These are phyloP conservation scores for Monosporascus sp. DNA, from an alignment of 2,329 filamentous ascomycete genomes.

Conservation along the genomic window DNA sequence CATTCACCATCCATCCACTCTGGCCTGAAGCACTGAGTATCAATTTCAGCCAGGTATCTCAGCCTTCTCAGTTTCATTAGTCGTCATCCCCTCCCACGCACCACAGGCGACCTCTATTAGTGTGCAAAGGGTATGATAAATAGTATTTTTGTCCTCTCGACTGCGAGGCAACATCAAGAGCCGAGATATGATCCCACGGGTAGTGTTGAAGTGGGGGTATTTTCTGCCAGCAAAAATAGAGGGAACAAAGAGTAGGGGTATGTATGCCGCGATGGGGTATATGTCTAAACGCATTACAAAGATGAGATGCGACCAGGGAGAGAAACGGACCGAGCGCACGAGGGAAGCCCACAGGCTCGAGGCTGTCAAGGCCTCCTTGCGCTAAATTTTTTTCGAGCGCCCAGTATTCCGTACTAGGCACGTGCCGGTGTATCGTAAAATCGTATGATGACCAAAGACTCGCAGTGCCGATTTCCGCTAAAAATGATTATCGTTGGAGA, in stretches of 20 bases:
- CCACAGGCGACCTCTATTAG: not conserved
- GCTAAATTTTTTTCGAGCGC: constrained; percentile 8
- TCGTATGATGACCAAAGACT: constrained; percentile 20
- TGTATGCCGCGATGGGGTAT: constrained; percentile 8
- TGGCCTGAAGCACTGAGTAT: not conserved
- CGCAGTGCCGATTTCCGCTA: constrained; percentile 20
- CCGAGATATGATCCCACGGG: not conserved
- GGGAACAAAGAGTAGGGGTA: not conserved
- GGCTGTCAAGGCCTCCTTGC: constrained; percentile 11
- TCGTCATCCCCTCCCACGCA: not conserved
- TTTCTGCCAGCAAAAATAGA: constrained; percentile 6
- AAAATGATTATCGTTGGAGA: constrained; percentile 12
- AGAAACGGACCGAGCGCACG: constrained; percentile 20
- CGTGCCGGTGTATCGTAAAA: constrained; percentile 18
- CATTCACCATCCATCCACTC: not conserved
- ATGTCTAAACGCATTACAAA: constrained; percentile 4
- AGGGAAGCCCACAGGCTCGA: constrained; percentile 19
- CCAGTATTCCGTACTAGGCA: constrained; percentile 7
- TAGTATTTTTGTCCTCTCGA: not conserved
- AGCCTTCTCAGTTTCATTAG: not conserved
- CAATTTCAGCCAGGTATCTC: not conserved
- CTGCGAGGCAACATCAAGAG: not conserved
- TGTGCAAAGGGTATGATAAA: not conserved
- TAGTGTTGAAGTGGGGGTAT: constrained; percentile 10
- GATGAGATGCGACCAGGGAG: not conserved